phyloP scores from a whole-genome alignment of 2,329 filamentous ascomycete species.

The Apiospora hydei region DNA sequence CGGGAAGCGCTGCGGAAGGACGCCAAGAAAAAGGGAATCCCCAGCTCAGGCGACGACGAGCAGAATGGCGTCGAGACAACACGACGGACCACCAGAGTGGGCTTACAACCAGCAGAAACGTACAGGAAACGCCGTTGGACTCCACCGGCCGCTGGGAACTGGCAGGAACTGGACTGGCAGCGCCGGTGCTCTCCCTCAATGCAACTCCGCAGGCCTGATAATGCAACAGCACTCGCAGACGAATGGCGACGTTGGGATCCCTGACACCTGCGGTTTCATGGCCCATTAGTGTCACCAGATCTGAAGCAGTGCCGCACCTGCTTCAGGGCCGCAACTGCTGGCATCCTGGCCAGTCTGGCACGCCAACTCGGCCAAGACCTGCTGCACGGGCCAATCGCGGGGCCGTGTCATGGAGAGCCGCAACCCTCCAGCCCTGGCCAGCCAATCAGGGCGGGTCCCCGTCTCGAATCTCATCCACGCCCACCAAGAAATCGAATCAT shows the following conservation, averaged over 20 bases:
- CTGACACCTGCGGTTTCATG: conserved; percentile 41
- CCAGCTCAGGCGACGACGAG: conserved; percentile 25
- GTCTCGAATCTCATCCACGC: conserved; percentile 1
- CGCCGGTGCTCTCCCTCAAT: conserved; percentile 23
- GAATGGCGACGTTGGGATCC: conserved; percentile 28
- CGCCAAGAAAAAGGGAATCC: conserved; percentile 30
- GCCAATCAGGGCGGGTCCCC: conserved; percentile 9
- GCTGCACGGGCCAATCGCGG: not conserved
- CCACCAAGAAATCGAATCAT: conserved; percentile 11
- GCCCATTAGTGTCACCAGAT: conserved; percentile 30
- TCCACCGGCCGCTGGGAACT: conserved; percentile 29
- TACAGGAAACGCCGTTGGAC: conserved; percentile 33
- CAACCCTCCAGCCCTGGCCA: not conserved
- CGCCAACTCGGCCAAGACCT: too few species aligned
- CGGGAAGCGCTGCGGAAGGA: conserved; percentile 24
- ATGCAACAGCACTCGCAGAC: conserved; percentile 23
- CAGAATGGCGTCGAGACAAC: conserved; percentile 17
- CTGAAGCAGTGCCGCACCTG: conserved; percentile 30
- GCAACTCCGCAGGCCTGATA: conserved; percentile 22
- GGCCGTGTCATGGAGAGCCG: not conserved
- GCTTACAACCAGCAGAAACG: conserved; percentile 32
- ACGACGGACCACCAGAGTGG: conserved; percentile 13
- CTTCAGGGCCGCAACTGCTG: not conserved
- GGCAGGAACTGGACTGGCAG: conserved; percentile 8
- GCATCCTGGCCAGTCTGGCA: conserved; percentile 7